These are phyloP conservation scores for Phytopythium sindhum DNA, from an alignment of 352 stramenopile species.

Conservation along the genomic window DNA sequence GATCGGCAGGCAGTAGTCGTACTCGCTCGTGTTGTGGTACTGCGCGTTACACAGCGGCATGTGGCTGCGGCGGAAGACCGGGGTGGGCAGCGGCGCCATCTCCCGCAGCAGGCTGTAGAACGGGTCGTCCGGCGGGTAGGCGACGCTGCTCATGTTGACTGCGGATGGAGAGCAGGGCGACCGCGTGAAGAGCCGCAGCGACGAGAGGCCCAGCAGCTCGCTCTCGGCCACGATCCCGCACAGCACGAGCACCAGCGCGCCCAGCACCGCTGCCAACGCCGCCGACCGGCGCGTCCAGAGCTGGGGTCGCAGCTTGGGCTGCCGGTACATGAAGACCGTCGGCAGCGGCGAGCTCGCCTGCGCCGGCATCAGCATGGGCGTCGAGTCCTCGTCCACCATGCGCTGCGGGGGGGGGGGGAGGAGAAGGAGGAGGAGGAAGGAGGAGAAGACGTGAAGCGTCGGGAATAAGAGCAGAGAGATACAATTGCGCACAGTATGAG, in stretches of 20 bases:
- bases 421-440: too few species aligned
- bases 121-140: not conserved
- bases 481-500: too few species aligned
- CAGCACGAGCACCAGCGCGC: not conserved
- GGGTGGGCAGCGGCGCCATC: conserved; percentile 6
- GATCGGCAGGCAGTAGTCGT: conserved; percentile 46
- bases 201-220: not conserved
- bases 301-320: not conserved
- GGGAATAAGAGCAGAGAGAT: too few species aligned
- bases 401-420: not conserved
- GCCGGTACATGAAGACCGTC: not conserved
- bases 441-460: too few species aligned
- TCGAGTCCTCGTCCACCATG: not conserved
- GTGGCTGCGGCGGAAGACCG: conserved; percentile 17
- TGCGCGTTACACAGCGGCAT: conserved; percentile 15
- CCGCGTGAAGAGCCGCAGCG: not conserved
- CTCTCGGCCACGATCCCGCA: not conserved
- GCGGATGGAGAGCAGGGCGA: not conserved
- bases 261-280: not conserved
- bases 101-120: conserved; percentile 10
- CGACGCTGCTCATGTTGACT: not conserved
- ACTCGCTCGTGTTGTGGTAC: not conserved
- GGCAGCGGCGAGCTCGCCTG: not conserved
- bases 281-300: not conserved
- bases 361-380: not conserved